These are phyloP conservation scores for Daldinia caldariorum DNA, from an alignment of 495 filamentous ascomycete species.

Conservation along the genomic window DNA sequence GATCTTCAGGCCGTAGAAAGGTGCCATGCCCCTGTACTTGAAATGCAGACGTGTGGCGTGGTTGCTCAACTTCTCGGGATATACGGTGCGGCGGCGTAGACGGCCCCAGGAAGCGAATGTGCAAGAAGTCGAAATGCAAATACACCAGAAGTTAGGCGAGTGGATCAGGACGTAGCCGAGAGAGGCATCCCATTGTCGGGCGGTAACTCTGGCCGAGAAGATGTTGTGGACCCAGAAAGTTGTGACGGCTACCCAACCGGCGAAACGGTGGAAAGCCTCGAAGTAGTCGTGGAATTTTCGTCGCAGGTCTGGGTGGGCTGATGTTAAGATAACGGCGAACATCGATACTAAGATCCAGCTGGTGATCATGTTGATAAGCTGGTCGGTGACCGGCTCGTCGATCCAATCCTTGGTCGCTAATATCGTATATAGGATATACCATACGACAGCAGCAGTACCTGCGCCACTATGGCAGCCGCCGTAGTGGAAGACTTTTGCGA, in stretches of 20 bases:
- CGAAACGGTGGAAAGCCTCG: conserved; percentile 73
- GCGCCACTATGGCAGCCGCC: conserved; percentile 81
- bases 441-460: conserved; percentile 71
- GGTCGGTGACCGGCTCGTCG: conserved; percentile 37
- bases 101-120: conserved; percentile 75
- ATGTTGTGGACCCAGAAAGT: conserved; percentile 74
- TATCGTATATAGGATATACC: conserved; percentile 67
- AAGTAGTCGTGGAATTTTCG: conserved; percentile 69
- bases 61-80: conserved; percentile 69
- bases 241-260: conserved; percentile 68
- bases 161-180: conserved; percentile 56
- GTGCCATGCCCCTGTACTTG: conserved; percentile 61
- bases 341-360: conserved; percentile 56
- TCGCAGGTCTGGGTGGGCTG: conserved; percentile 64
- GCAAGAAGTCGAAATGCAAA: conserved; percentile 66
- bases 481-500: conserved; percentile 79
- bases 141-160: conserved; percentile 75
- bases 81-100: conserved; percentile 67
- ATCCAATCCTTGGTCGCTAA: conserved; percentile 61
- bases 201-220: conserved; percentile 64
- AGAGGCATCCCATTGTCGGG: conserved; percentile 60
- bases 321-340: conserved; percentile 53
- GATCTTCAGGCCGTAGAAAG: conserved; percentile 63
- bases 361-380: conserved; percentile 52
- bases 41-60: conserved; percentile 81